Conservation (phyloP, 768 basidiomycete genomes). For the Lactarius vividus region DNA sequence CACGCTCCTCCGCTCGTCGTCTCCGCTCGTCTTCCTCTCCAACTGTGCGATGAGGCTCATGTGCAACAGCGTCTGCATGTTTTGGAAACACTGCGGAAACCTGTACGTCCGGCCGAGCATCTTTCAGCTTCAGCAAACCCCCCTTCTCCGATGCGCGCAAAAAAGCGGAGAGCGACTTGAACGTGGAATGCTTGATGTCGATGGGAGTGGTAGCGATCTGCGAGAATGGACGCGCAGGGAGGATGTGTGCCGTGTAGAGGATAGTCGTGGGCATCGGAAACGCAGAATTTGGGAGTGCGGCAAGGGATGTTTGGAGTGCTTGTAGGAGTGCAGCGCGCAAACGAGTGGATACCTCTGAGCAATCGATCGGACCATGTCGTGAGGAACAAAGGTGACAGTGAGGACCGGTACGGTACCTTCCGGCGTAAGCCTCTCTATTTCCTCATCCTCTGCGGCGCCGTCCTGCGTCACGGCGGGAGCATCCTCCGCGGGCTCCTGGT, state of each 20-base stretch:
- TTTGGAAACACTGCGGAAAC: conserved; percentile 48
- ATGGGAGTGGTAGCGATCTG: conserved; percentile 42
- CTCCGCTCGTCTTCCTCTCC: conserved; percentile 63
- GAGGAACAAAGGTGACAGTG: neutral
- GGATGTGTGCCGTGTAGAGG: conserved; percentile 72
- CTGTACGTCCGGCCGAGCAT: conserved; percentile 38
- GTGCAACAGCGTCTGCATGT: conserved; percentile 56
- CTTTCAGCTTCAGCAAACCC: conserved; percentile 68
- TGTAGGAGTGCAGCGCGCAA: conserved; percentile 65
- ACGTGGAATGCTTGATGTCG: conserved; percentile 73
- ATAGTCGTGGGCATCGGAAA: conserved; percentile 77
- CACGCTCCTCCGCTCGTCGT: conserved; percentile 56
- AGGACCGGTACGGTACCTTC: conserved; percentile 30
- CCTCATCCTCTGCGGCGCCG: conserved; percentile 11
- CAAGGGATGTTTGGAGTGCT: conserved; percentile 52
- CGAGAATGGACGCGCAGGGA: conserved; percentile 73
- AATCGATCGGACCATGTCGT: too few species aligned
- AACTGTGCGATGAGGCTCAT: conserved; percentile 55
- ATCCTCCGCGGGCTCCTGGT: conserved; percentile 32
- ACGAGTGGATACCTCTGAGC: conserved; percentile 53
- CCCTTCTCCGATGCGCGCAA: conserved; percentile 76
- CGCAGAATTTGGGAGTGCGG: conserved; percentile 45
- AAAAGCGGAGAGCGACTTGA: conserved; percentile 81
- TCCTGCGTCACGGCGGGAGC: neutral
- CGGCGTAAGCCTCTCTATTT: conserved; percentile 26